A percentile compares a stretch with the other conserved stretches of the same genome.
Conservation (phyloP, 169 alveolate genomes). For the Plasmodium falciparum region DNA sequence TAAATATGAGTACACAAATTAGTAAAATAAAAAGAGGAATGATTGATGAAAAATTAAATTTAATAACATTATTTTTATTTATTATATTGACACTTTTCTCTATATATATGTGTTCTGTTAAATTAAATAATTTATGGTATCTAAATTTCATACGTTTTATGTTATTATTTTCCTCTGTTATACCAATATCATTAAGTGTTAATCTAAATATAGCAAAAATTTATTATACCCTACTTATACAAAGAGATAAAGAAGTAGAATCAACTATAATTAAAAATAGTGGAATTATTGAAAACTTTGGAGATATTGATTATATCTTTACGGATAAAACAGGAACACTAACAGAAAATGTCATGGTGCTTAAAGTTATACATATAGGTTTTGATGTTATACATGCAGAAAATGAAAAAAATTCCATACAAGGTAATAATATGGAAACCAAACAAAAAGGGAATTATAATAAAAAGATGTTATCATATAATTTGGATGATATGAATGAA, state of each 20-base stretch:
- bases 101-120: constrained; percentile 73
- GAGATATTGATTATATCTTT: constrained; percentile 95
- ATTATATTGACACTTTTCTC: constrained; percentile 85
- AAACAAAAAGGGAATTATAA: constrained; percentile 34
- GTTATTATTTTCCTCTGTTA: constrained; percentile 95
- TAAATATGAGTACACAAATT: constrained; percentile 86
- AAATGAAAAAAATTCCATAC: constrained; percentile 39
- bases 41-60: constrained; percentile 92
- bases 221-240: constrained; percentile 90
- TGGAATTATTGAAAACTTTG: constrained; percentile 95
- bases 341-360: constrained; percentile 97
- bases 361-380: constrained; percentile 85
- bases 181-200: constrained; percentile 97
- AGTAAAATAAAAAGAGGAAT: constrained; percentile 93
- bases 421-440: constrained; percentile 35
- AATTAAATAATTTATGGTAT: constrained; percentile 72
- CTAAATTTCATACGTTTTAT: constrained; percentile 90
- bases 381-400: constrained; percentile 83
- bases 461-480: constrained; percentile 38
- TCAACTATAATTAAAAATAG: constrained; percentile 94
- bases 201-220: constrained; percentile 97
- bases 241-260: constrained; percentile 92
- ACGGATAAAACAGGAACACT: constrained; percentile 99
- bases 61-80: constrained; percentile 91
- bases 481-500: constrained; percentile 48